Evolutionary conservation across 2,329 filamentous ascomycete genomes (phyloP).

Genomic region (Pseudogymnoascus pannorum): DNA sequence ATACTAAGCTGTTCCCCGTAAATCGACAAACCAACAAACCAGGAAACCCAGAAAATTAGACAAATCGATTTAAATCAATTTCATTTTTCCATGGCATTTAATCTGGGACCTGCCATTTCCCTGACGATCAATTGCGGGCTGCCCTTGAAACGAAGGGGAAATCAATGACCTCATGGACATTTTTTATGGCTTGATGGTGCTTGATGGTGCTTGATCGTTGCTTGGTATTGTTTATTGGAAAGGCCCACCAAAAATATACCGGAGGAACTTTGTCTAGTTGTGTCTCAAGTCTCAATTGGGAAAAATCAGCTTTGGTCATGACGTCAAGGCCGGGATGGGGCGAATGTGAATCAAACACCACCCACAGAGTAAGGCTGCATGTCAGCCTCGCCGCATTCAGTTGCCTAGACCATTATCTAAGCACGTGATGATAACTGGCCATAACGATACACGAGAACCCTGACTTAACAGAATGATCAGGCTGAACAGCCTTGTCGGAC

Average conservation of each 20-base stretch:
- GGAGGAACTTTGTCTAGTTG: background rate
- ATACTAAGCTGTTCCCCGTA: background rate
- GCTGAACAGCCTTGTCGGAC: background rate
- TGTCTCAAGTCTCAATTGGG: background rate
- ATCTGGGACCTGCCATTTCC: background rate
- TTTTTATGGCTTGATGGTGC: too few species aligned
- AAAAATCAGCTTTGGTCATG: background rate
- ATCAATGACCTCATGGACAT: background rate
- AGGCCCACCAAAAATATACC: background rate
- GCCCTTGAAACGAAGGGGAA: background rate
- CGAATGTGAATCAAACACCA: conserved; percentile 4
- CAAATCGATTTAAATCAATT: too few species aligned
- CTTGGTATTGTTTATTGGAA: background rate
- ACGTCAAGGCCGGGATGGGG: background rate
- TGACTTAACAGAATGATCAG: background rate
- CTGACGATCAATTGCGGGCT: conserved; percentile 2
- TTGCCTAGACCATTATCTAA: background rate
- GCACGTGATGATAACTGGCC: background rate
- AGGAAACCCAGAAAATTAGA: background rate
- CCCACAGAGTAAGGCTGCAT: background rate
- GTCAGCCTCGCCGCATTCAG: background rate
- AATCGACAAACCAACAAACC: background rate
- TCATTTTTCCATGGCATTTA: background rate
- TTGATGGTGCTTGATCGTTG: background rate
- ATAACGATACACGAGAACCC: background rate